Base-by-base conservation (phyloP, 345 rosid species). In the Dipteronia dyeriana region DNA sequence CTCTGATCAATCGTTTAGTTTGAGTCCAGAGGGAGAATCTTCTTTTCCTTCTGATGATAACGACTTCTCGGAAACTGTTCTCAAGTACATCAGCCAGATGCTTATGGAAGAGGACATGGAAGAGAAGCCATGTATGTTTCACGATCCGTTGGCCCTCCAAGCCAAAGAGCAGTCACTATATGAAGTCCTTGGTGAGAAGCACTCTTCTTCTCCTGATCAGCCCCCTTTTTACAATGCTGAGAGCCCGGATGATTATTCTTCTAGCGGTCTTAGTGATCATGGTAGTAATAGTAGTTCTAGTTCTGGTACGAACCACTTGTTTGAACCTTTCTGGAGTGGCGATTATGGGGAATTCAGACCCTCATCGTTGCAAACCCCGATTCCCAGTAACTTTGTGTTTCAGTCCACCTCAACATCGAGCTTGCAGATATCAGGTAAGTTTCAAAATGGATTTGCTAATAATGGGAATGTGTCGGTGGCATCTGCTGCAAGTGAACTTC, bases 71-170 rank as follows among this genome's bases (percentile, higher is more conserved):
- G 89, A 89, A 62, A 82, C 86, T 5, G 89, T 89, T 79, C 84
- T 94, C 63, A 83, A 78, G 22, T 94, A 90, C 82, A 88, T 88
- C 65, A 91, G 84, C 71, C 90, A 86, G 80, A 90, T 92, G n/a
- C 94, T 94, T 56, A 87, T 92, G 94, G 94, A 94, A 43, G 97
- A 94, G 74, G 89, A 88, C 70, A 84, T 84, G 81, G 90, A 86
- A 47, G 92, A 86, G 74, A 86, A 85, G 76, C 83, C 92, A 14
- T 84, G 82, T 76, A 87, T 85, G 90, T 86, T 91, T 76, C 88
- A 84, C 38, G 92, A 92, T 51, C 84, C 92, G 6, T 83, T 88
- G 29, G 94, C 88, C 84, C 93, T 94, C 34, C 90, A 87, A 86
- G 90, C 91, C 5, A 90, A 97, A 8, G 92, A 92, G 81, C 89